Percentiles rank a stretch among this genome's conserved stretches.
These are phyloP conservation scores for Scheffersomyces parashehatae DNA, from an alignment of 1,139 yeast species.

Conservation along the genomic window DNA sequence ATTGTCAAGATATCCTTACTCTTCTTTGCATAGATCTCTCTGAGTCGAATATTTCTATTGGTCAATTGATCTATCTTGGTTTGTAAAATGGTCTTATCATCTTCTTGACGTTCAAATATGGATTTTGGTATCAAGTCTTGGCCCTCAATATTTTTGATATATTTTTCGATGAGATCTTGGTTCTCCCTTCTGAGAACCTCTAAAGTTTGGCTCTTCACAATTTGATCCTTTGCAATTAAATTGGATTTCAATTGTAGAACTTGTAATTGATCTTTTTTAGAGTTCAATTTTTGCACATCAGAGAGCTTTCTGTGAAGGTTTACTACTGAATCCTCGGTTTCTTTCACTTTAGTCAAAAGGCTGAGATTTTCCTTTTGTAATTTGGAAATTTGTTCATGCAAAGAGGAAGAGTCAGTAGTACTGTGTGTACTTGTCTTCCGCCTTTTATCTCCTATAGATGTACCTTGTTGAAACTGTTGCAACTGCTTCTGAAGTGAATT, in stretches of 20 bases:
- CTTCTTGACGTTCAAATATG: constrained; percentile 62
- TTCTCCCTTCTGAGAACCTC: constrained; percentile 62
- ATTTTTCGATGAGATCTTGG: constrained; percentile 43
- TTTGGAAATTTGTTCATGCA: constrained; percentile 12
- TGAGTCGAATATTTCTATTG: constrained; percentile 61
- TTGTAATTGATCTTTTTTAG: constrained; percentile 42
- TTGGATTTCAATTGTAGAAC: constrained; percentile 66
- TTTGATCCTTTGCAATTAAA: constrained; percentile 68
- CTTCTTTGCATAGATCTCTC: constrained; percentile 65
- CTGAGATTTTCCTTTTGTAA: constrained; percentile 46
- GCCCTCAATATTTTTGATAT: constrained; percentile 13
- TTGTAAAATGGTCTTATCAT: constrained; percentile 54
- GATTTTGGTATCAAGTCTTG: constrained; percentile 52
- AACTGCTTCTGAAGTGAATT: constrained; percentile 38
- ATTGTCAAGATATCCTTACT: constrained; percentile 74
- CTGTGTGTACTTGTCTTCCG: constrained; percentile 13
- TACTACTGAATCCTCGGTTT: constrained; percentile 34
- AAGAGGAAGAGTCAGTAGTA: neutral
- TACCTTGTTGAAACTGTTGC: constrained; percentile 14
- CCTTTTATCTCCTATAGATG: constrained; percentile 25
- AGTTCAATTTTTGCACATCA: constrained; percentile 22
- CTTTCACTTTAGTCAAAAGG: constrained; percentile 36
- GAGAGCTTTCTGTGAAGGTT: constrained; percentile 30
- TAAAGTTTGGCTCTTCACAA: constrained; percentile 56
- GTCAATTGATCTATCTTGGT: constrained; percentile 50